phyloP scores from a whole-genome alignment of 73 alveolate genomes.

The Paramecium caudatum region DNA sequence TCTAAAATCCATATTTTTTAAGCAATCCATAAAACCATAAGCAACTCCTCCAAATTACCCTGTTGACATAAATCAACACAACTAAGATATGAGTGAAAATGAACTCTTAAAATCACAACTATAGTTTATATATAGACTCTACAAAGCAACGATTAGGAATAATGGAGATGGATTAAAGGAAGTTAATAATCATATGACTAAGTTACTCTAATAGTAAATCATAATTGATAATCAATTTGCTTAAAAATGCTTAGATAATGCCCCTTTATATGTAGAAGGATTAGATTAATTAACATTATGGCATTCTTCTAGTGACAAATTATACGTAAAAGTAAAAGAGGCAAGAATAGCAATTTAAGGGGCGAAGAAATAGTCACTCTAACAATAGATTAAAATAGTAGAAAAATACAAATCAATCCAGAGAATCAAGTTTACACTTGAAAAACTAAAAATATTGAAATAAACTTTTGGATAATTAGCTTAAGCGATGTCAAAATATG shows the following conservation, averaged over 20 bases:
- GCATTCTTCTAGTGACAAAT: background rate
- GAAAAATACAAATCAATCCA: conserved; percentile 44
- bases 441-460: conserved; percentile 51
- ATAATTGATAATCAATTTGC: background rate
- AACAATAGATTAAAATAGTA: conserved; percentile 28
- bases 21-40: conserved; percentile 29
- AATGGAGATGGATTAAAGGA: conserved; percentile 43
- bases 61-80: background rate
- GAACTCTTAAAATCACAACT: conserved; percentile 45
- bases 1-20: background rate
- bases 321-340: background rate
- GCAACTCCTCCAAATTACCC: background rate
- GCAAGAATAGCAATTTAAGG: background rate
- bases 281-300: background rate
- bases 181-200: background rate
- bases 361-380: background rate
- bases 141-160: conserved; percentile 30
- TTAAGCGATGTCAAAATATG: background rate
- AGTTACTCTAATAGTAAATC: background rate
- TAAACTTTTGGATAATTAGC: conserved; percentile 48
- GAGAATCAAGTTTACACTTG: conserved; percentile 51
- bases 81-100: background rate
- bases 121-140: background rate
- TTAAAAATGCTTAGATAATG: background rate
- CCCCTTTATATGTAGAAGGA: background rate